Percentiles rank a stretch among this genome's conserved stretches.
Evolutionary conservation across 2,329 filamentous ascomycete genomes (phyloP).

Genomic region (Hypoxylon sp.): DNA sequence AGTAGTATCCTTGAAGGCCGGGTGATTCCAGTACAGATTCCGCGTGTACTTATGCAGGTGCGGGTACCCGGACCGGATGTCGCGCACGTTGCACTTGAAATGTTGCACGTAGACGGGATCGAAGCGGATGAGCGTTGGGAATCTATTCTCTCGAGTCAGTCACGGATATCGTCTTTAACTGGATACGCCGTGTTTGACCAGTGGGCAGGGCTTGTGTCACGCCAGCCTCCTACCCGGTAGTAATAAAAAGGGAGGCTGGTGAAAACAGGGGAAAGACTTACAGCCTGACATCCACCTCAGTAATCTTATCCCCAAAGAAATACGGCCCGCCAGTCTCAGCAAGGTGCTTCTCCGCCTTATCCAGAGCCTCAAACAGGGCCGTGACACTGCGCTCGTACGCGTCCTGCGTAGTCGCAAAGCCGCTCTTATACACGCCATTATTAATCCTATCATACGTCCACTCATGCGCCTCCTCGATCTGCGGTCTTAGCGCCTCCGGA

Average conservation of each 20-base stretch:
- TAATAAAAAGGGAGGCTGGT: neutral
- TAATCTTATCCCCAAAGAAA: slow-evolving; percentile 81
- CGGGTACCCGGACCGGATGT: slow-evolving; percentile 88
- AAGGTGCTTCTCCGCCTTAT: slow-evolving; percentile 82
- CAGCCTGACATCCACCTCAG: slow-evolving; percentile 86
- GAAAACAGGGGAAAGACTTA: slow-evolving; percentile 54
- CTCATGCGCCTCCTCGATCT: slow-evolving; percentile 83
- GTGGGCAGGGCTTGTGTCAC: neutral
- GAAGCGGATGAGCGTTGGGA: slow-evolving; percentile 54
- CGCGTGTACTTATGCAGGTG: slow-evolving; percentile 85
- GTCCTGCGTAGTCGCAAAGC: slow-evolving; percentile 86
- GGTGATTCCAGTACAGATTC: slow-evolving; percentile 85
- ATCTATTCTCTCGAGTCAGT: slow-evolving; percentile 43
- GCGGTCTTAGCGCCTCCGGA: slow-evolving; percentile 71
- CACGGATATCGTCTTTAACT: neutral
- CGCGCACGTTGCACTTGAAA: slow-evolving; percentile 88
- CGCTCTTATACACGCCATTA: slow-evolving; percentile 81
- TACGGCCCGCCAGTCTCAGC: slow-evolving; percentile 69
- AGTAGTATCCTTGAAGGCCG: slow-evolving; percentile 85
- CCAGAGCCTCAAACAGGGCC: slow-evolving; percentile 81
- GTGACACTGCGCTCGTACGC: slow-evolving; percentile 84
- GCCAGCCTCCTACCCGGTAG: neutral
- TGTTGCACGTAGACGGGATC: slow-evolving; percentile 85
- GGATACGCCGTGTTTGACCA: neutral
- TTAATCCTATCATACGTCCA: slow-evolving; percentile 86